Evolutionary conservation across 352 stramenopile species (phyloP), one percentile per base, ranked within the genome.

Genomic region (Phytophthora crassamura): DNA sequence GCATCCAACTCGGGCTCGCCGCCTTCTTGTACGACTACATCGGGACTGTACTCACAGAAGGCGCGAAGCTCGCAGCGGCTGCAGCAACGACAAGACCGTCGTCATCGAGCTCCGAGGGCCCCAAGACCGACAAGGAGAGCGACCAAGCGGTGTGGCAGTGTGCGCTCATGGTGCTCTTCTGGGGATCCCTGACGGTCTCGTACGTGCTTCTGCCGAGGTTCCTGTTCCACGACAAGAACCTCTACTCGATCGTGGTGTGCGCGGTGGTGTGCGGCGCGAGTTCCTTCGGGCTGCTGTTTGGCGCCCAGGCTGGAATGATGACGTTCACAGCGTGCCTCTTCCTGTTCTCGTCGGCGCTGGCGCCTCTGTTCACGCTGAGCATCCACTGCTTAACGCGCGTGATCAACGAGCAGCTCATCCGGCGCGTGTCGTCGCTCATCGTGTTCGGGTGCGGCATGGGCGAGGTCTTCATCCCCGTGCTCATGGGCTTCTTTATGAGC

Each of bases 401-500:
- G 16, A 91, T 94, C 34, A 91, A 92, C 57, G 82, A 92, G 49
- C 77, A 86, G 38, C 72, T 94, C 18, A 90, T 93, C 58, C 77
- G 82, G 18, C 83, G 86, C 45, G 86, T 94, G 40, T 89, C 78
- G 47, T 93, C 84, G 48, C 77, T 94, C n/a, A 89, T 93, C 45
- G 84, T 94, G 28, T 94, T 94, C 71, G 86, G 84, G 41, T 90
- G 78, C 59, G 84, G 85, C 59, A 93, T 91, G 81, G 86, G 86
- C 32, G 86, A 94, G 51, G 70, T 91, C 12, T 94, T 94, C 50
- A 84, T 94, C 51, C 86, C 86, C 2, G 84, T 94, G 51, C 81
- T 91, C 51, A 94, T 93, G 84, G 86, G 86, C 10, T 94, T 94
- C 67, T 94, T 94, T 67, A 94, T 94, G 84, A 86, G 82, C 60